Base-by-base conservation (phyloP, 306 rosid genomes). In the Dryas alaskensis region DNA sequence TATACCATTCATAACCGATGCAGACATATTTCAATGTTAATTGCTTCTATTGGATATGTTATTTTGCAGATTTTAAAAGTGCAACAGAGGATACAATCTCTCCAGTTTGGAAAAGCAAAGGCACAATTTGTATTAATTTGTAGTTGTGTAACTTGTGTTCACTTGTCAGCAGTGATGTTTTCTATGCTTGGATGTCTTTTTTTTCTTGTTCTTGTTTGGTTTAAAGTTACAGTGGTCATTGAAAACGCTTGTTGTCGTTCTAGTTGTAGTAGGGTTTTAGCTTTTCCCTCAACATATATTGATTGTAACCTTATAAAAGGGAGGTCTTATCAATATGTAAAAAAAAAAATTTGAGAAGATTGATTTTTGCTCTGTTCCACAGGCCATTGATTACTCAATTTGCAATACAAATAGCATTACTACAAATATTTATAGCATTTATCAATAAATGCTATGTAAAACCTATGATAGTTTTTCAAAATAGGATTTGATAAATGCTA, bases 31-130 rank as follows among this genome's bases (percentile, higher is more conserved):
- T 63, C 37, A 12, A 49, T 42, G 16, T n/a, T 68, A 73, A 55
- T 73, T 63, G 25, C 16, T 60, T 70, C 25, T 58, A 4, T 70
- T 43, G 73, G 49, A 46, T 40, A 27, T 81, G 67, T 58, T 50
- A 51, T 71, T 42, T 71, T 84, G 85, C 90, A 91, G 98, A 82
- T 94, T 53, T 66, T 84, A 44, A 94, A 94, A 87, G 74, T 87
- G 81, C 97, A 94, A 80, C 95, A 87, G 78, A 91, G 68, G 87
- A 72, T 89, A 67, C 98, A 91, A 66, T 77, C 96, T 25, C 85
- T 85, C 72, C 98, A 91, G 78, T 86, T 96, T 78, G 92, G 92
- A 70, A 94, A 91, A 86, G 97, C 83, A 60, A 87, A 89, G 84
- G 94, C 89, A n/a, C 91, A 88, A 82, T 60, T 47, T 57, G 64